Conservation (phyloP, 345 rosid species). For the Alliaria petiolata region DNA sequence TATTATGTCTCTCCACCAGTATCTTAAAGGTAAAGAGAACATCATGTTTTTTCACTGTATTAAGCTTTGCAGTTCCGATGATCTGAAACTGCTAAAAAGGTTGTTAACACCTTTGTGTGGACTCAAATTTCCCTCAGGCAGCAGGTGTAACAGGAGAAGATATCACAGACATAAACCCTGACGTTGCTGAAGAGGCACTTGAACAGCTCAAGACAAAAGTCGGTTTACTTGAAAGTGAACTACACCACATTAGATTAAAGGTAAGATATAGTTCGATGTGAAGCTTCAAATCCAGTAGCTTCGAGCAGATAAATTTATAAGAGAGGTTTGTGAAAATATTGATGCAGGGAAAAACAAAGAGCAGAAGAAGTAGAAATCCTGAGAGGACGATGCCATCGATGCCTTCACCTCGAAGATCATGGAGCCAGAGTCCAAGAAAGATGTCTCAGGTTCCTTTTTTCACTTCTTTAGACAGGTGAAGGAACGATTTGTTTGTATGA, state of each 20-base stretch:
- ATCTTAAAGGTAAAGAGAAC: slow-evolving; percentile 55
- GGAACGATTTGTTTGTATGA: not conserved
- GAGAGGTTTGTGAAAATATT: not conserved
- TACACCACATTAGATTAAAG: slow-evolving; percentile 56
- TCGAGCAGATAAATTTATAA: not conserved
- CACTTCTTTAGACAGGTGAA: slow-evolving; percentile 51
- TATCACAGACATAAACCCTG: slow-evolving; percentile 51
- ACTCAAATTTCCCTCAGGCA: slow-evolving; percentile 19
- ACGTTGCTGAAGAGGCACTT: slow-evolving; percentile 76
- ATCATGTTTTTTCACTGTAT: not conserved
- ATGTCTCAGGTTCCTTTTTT: slow-evolving; percentile 47
- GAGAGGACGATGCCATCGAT: slow-evolving; percentile 42
- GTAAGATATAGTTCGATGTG: slow-evolving; percentile 24
- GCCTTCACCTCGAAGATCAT: slow-evolving; percentile 43
- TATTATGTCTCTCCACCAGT: slow-evolving; percentile 63
- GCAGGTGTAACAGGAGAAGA: slow-evolving; percentile 43
- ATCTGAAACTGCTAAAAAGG: not conserved
- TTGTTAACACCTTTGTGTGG: not conserved
- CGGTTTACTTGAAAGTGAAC: slow-evolving; percentile 58
- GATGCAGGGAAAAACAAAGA: slow-evolving; percentile 43
- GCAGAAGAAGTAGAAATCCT: slow-evolving; percentile 50
- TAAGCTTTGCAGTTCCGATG: not conserved
- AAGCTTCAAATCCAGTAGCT: not conserved
- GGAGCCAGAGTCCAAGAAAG: slow-evolving; percentile 49
- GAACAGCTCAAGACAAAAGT: slow-evolving; percentile 57